Evolutionary conservation across 2,329 filamentous ascomycete genomes (phyloP).

Genomic region (Cladosporium phlei): DNA sequence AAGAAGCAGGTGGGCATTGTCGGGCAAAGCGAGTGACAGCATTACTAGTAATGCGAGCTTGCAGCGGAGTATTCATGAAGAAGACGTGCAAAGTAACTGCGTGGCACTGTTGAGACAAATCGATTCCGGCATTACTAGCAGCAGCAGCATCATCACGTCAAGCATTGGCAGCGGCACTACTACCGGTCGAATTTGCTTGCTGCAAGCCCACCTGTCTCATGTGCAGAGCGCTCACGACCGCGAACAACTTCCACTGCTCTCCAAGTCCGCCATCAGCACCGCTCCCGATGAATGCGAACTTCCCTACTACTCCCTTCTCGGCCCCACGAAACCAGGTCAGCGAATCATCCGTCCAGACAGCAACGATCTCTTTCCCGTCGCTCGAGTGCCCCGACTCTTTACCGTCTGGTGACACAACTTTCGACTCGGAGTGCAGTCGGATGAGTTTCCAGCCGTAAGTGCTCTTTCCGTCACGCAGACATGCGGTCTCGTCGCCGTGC

Average conservation of each 20-base stretch:
- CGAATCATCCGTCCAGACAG: constrained; percentile 18
- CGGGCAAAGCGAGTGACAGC: no score
- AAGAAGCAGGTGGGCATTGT: no score
- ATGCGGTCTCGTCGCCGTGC: constrained; percentile 18
- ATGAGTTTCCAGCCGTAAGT: constrained; percentile 19
- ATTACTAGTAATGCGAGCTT: no score
- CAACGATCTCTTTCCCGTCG: constrained; percentile 21
- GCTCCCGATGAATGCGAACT: constrained; percentile 18
- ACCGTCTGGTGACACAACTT: constrained; percentile 1
- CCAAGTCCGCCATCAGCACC: constrained; percentile 14
- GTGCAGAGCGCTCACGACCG: constrained; percentile 15
- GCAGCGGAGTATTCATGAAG: no score
- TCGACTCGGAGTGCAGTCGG: constrained; percentile 12
- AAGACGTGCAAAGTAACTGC: no score
- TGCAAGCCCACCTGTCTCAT: constrained; percentile 8
- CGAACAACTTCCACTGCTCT: constrained; percentile 17
- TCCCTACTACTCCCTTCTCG: constrained; percentile 18
- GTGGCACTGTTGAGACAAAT: no score
- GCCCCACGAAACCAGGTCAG: constrained; percentile 10
- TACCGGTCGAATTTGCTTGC: no score
- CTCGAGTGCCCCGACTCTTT: constrained; percentile 12
- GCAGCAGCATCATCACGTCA: not conserved
- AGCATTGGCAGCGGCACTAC: not conserved
- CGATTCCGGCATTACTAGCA: no score
- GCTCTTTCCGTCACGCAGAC: constrained; percentile 14